A percentile compares a stretch with the other conserved stretches of the same genome.
These are phyloP conservation scores for Cladosporium velox DNA, from an alignment of 2,329 filamentous ascomycete genomes.

Conservation along the genomic window DNA sequence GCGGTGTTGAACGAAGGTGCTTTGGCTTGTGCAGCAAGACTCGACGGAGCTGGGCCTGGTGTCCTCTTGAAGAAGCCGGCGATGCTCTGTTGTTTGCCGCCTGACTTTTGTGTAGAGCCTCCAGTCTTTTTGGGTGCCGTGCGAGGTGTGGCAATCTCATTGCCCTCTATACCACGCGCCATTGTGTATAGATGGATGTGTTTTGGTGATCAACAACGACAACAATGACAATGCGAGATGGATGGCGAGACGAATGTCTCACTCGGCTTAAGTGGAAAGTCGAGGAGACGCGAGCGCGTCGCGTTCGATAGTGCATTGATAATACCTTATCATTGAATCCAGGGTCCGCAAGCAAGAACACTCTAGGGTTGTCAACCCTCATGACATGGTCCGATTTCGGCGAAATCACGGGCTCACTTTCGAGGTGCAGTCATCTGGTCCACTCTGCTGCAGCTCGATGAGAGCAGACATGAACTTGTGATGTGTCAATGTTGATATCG, in stretches of 20 bases:
- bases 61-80: conserved; percentile 71
- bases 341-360: too few species aligned
- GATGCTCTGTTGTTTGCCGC: conserved; percentile 70
- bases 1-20: conserved; percentile 30
- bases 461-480: background rate
- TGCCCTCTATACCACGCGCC: conserved; percentile 50
- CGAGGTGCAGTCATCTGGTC: background rate
- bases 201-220: background rate
- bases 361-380: too few species aligned
- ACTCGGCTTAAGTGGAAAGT: background rate
- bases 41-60: conserved; percentile 44
- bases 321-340: background rate
- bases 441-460: background rate
- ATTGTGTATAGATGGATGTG: conserved; percentile 32
- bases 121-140: conserved; percentile 48
- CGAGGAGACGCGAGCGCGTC: background rate
- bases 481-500: conserved; percentile 22
- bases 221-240: conserved; percentile 4
- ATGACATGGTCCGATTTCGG: background rate
- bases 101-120: conserved; percentile 45
- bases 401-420: background rate
- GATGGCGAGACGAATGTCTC: conserved; percentile 13
- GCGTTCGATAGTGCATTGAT: background rate
- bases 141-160: conserved; percentile 49
- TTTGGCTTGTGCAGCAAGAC: conserved; percentile 40